Evolutionary conservation across 192 early-diverging fungal species (phyloP).

Genomic region (Coemansia sp.): DNA sequence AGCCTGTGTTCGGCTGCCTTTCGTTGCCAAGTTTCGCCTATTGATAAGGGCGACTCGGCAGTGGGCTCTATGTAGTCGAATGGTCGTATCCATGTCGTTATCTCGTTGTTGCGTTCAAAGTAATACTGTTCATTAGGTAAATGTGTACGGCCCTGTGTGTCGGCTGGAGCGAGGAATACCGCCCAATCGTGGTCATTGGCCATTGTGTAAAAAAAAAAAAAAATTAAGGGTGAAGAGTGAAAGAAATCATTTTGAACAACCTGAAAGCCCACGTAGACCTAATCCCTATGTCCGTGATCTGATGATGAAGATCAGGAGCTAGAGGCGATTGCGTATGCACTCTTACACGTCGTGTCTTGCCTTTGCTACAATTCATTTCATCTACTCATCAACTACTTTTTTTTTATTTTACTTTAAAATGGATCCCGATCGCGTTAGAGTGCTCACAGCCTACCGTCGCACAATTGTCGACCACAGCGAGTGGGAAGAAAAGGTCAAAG

Average conservation of each 20-base stretch:
- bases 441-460: conserved; percentile 81
- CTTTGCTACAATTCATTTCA: not conserved
- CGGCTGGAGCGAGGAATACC: conserved; percentile 32
- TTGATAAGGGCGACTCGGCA: not conserved
- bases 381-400: not conserved
- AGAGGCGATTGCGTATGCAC: conserved; percentile 8
- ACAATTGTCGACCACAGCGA: conserved; percentile 92
- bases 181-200: conserved; percentile 41
- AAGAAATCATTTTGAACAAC: not conserved
- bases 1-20: conserved; percentile 12
- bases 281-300: not conserved
- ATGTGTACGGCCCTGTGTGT: not conserved
- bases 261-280: not conserved
- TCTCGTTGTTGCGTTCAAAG: conserved; percentile 40
- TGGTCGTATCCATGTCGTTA: conserved; percentile 52
- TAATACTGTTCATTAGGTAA: conserved; percentile 42
- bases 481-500: conserved; percentile 94
- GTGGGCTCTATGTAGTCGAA: conserved; percentile 30
- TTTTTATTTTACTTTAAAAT: conserved; percentile 17
- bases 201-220: not conserved
- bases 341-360: not conserved
- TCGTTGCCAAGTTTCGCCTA: conserved; percentile 25
- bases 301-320: not conserved
- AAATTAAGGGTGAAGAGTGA: not conserved
- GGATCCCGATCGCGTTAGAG: conserved; percentile 68